Evolutionary conservation across 2,329 filamentous ascomycete species (phyloP), one percentile per base, ranked within the genome.

Genomic region (Nothophoma quercina): DNA sequence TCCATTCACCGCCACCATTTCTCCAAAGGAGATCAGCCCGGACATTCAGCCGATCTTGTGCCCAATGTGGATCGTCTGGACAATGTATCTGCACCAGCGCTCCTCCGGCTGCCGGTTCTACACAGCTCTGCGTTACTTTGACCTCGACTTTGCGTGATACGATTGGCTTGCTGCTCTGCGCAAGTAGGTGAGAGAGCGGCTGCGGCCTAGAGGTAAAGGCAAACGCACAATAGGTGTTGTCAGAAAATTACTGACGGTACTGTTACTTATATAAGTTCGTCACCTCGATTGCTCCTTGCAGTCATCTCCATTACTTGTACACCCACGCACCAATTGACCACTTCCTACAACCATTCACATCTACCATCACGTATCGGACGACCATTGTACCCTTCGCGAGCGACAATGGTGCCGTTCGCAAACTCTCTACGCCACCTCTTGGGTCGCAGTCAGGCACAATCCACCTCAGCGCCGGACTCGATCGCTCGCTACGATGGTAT

Each of bases 201-300:
- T 25, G 42, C 28, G 4, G 36, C 49, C 49, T 42, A 33, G 9
- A 40, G 30, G 49, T 52, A 42, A 52, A 52, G 38, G 46, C 38
- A 30, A 30, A 30, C 23, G 30, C 2, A 26, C 35, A 18, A 32
- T 12, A 16, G n/a, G 15, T 3, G 9, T 6, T 39, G 10, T 10
- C 7, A 5, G 28, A 30, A 13, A 3, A 13, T 7, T n/a, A n/a
- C n/a, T n/a, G n/a, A n/a, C n/a, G n/a, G n/a, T 7, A 7, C 32
- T 1, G 16, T n/a, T 28, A n/a, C 34, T 26, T 23, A 46, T 15
- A 38, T 39, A 30, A 16, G 2, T 7, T 25, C 23, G n/a, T 30
- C 23, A 18, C 10, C 19, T 18, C n/a, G 7, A 6, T 23, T 38
- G 7, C 25, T 4, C 12, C 18, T 4, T 7, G 12, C 19, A 13